Conservation (phyloP, 768 basidiomycete species). For the Austroboletus festivus region DNA sequence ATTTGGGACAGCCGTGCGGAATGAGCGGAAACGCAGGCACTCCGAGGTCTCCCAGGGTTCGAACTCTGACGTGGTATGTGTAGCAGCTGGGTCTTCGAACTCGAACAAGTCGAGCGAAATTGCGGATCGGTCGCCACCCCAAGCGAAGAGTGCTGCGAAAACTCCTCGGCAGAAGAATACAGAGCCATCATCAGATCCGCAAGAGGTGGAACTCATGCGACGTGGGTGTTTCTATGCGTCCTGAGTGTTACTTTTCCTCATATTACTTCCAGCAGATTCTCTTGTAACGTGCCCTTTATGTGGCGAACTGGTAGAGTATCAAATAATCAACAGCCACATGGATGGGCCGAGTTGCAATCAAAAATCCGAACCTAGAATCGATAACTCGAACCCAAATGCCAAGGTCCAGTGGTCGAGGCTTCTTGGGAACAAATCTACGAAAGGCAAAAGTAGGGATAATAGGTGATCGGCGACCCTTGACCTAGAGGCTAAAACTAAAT, state of each 20-base stretch:
- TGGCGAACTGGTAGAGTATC: conserved; percentile 39
- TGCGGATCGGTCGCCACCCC: conserved; percentile 21
- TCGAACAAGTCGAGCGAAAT: conserved; percentile 21
- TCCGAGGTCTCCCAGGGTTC: conserved; percentile 15
- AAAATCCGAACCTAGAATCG: conserved; percentile 14
- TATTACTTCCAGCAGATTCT: conserved; percentile 27
- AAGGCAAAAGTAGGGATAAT: conserved; percentile 42
- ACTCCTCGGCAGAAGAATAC: conserved; percentile 5
- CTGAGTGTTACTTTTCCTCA: not conserved
- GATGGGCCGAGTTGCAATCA: conserved; percentile 50
- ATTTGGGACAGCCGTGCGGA: conserved; percentile 14
- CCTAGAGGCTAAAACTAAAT: conserved; percentile 7
- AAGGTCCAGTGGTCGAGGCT: conserved; percentile 46
- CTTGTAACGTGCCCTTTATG: conserved; percentile 66
- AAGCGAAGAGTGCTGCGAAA: conserved; percentile 20
- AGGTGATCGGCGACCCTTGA: conserved; percentile 8
- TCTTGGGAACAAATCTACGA: conserved; percentile 29
- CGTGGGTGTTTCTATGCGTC: conserved; percentile 13
- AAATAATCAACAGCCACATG: conserved; percentile 61
- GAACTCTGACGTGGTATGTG: conserved; percentile 28
- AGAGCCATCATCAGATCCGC: conserved; percentile 31
- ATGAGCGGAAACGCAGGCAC: conserved; percentile 38
- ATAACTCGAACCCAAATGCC: conserved; percentile 19
- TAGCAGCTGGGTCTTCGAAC: conserved; percentile 32
- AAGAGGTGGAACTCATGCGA: conserved; percentile 27